Evolutionary conservation across 2,329 filamentous ascomycete genomes (phyloP), one percentile per base, ranked within the genome.

Genomic region (Ophiognomonia clavigignenti-juglandacearum): DNA sequence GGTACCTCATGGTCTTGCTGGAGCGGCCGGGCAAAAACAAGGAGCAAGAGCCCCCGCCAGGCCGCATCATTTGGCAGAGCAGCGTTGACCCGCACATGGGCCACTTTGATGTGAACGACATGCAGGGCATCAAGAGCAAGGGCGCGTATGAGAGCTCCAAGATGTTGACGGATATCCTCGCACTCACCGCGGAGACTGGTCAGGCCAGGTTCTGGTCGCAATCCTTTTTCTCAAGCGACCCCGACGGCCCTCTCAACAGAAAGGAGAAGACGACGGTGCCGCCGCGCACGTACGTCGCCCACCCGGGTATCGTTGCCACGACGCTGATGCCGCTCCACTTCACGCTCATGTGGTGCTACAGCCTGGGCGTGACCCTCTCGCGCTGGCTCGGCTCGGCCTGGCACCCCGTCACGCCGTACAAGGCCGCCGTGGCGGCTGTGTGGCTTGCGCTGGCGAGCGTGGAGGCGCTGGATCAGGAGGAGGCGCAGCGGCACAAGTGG

Each of bases 251-350:
- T 13, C 19, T 14, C 16, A 14, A 32, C 39, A 34, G 27, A 9
- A n/a, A 11, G 10, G 31, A 11, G 3, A 5, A 39, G 6, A n/a
- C 51, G 48, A 0, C 44, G 31, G 18, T 23, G 8, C 38, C 6
- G 19, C 51, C 51, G 0, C 44, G 31, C 18, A 29, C 88, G 59
- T 95, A 93, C 67, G 63, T 95, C 51, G 75, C 83, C 0, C 93
- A 98, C 62, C 93, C 93, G 0, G 93, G 93, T 53, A 78, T 98
- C 52, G 86, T 91, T 54, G 84, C 80, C 44, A 96, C 91, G 2
- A 78, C 82, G 2, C 86, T 98, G 54, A 78, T 96, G 53, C 83
- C 87, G 1, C 75, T 96, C 7, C 77, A 80, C 42, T 74, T 77
- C 54, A 71, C 90, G 54, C 74, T 96, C 51, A 78, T 81, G 53